Evolutionary conservation across 768 basidiomycete genomes (phyloP).

Genomic region (Hygrophorus pudorinus): DNA sequence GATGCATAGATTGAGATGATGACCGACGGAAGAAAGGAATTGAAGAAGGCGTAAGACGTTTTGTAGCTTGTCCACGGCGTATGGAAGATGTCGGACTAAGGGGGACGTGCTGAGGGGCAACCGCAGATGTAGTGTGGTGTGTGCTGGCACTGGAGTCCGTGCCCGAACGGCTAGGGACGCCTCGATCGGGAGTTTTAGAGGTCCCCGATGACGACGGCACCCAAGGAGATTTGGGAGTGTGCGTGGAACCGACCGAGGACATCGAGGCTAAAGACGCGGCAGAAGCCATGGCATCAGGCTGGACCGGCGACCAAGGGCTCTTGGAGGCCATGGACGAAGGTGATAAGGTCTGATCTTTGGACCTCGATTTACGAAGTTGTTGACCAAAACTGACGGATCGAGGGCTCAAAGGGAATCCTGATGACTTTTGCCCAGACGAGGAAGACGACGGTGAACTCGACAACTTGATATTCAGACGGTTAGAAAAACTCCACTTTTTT

Average conservation of each 20-base stretch:
- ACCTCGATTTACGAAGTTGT: constrained; percentile 57
- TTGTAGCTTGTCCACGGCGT: constrained; percentile 53
- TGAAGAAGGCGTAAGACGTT: constrained; percentile 82
- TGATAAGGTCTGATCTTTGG: constrained; percentile 51
- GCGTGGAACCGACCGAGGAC: constrained; percentile 62
- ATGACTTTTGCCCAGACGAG: constrained; percentile 37
- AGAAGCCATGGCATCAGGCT: constrained; percentile 69
- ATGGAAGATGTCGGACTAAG: constrained; percentile 66
- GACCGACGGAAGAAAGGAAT: constrained; percentile 93
- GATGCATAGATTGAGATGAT: constrained; percentile 79
- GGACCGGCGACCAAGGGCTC: constrained; percentile 55
- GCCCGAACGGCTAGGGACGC: constrained; percentile 51
- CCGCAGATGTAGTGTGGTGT: constrained; percentile 43
- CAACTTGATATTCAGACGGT: constrained; percentile 67
- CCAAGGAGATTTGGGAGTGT: constrained; percentile 50
- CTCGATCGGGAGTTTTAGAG: constrained; percentile 32
- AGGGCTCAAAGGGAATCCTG: constrained; percentile 55
- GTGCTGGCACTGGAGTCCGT: constrained; percentile 74
- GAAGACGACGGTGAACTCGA: constrained; percentile 55
- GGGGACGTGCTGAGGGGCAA: constrained; percentile 46
- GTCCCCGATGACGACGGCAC: neutral
- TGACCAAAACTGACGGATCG: constrained; percentile 59
- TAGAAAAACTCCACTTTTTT: constrained; percentile 97
- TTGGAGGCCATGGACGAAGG: constrained; percentile 29
- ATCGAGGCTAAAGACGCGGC: constrained; percentile 68